Base-by-base conservation (phyloP, 2,329 filamentous ascomycete genomes). In the Exophiala aquamarina region DNA sequence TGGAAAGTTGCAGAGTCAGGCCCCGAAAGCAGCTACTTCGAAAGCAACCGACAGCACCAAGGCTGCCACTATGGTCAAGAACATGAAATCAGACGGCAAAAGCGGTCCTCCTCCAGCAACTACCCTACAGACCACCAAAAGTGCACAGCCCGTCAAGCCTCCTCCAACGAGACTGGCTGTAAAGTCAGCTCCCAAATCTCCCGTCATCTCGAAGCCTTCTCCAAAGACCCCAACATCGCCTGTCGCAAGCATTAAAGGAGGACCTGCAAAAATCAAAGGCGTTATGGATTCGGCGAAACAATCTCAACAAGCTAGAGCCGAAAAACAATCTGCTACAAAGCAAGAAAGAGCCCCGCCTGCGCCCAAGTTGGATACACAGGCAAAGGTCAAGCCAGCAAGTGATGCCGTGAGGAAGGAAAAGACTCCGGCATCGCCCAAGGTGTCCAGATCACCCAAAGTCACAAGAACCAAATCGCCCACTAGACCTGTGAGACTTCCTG, bases 401-500 rank as follows among this genome's bases (percentile, higher is more conserved):
- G 37, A 32, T 18, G 18, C 29, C 11, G 17, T 28, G 55, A 21
- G 41, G 59, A 34, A 62, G 58, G 39, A 53, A 17, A 31, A 36
- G 14, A 23, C 33, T 3, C 49, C 52, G 10, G 33, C 37, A 17
- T 50, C 62, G 8, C 55, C 60, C 29, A 59, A 47, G 18, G 29
- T 28, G 26, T 23, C 31, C 19, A 50, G 40, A 36, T 50, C 46
- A 10, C 39, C 42, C 34, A 69, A 63, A 37, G 45, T 62, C 23
- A 61, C 43, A 17, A 45, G 61, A 17, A 50, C 69, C 7, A 71
- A 61, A 47, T 72, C 71, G 18, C 69, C 70, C 8, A 68, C 66
- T 21, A 65, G 61, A 36, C 60, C 70, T 29, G 60, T 62, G 41
- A 72, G 70, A 37, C 61, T 71, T 39, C 66, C 70, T 21, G 57